Conservation (phyloP, 345 rosid species). For the Cardiospermum halicacabum region DNA sequence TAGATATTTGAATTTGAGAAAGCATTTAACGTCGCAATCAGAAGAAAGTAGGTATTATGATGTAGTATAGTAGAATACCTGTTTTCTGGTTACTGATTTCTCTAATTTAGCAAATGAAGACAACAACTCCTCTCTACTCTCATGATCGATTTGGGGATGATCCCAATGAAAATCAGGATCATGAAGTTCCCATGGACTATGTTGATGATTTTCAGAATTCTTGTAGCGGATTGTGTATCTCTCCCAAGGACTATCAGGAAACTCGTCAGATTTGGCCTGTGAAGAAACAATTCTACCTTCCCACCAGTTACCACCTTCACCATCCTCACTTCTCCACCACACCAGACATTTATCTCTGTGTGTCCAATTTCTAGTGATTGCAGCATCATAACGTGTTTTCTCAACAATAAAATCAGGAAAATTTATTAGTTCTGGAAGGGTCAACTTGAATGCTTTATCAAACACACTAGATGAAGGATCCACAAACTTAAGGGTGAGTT, state of each 20-base stretch:
- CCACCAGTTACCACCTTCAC: slow-evolving; percentile 87
- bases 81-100: slow-evolving; percentile 43
- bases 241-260: slow-evolving; percentile 97
- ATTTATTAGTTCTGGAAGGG: slow-evolving; percentile 70
- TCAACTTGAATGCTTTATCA: slow-evolving; percentile 55
- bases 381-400: slow-evolving; percentile 76
- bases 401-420: slow-evolving; percentile 91
- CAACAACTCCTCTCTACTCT: slow-evolving; percentile 42
- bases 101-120: slow-evolving; percentile 54
- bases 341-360: slow-evolving; percentile 67
- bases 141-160: slow-evolving; percentile 54
- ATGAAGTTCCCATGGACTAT: slow-evolving; percentile 96
- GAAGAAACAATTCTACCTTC: slow-evolving; percentile 57
- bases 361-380: slow-evolving; percentile 61
- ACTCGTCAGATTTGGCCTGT: slow-evolving; percentile 56
- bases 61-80: slow-evolving; percentile 36
- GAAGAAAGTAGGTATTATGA: neutral
- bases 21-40: neutral
- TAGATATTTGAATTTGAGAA: neutral
- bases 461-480: slow-evolving; percentile 54
- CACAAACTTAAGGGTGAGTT: slow-evolving; percentile 71
- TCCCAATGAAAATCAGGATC: slow-evolving; percentile 55
- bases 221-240: slow-evolving; percentile 51
- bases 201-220: slow-evolving; percentile 47
- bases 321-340: slow-evolving; percentile 80